Percentiles rank a stretch among this genome's conserved stretches.
phyloP scores from a whole-genome alignment of 139 green algal species.

The Haematococcus sp. region DNA sequence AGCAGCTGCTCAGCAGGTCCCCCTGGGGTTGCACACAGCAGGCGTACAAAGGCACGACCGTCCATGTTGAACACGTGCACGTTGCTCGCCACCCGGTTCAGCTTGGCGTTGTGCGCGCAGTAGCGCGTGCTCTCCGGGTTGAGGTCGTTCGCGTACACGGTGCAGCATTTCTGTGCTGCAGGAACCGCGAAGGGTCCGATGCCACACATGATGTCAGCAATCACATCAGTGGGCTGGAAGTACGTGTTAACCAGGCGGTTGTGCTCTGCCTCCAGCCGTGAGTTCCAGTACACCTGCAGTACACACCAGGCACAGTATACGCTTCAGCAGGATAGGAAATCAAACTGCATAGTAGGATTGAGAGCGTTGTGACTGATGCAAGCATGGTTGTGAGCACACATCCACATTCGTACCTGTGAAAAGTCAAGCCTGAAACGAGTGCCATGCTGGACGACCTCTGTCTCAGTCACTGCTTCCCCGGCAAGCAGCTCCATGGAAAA shows the following conservation, averaged over 20 bases:
- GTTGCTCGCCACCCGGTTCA: slow-evolving; percentile 63
- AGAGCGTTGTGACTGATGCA: too few relatives aligned
- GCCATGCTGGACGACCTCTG: slow-evolving; percentile 84
- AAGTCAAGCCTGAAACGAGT: slow-evolving; percentile 89
- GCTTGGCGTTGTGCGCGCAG: slow-evolving; percentile 69
- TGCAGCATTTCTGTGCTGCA: slow-evolving; percentile 75
- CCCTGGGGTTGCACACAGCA: slow-evolving; percentile 37
- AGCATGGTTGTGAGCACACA: too few relatives aligned
- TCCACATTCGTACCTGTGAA: slow-evolving; percentile 50
- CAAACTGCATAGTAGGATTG: too few relatives aligned
- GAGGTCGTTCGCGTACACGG: slow-evolving; percentile 95
- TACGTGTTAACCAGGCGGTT: slow-evolving; percentile 66
- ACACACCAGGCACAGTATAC: background rate
- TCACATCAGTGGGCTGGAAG: slow-evolving; percentile 59
- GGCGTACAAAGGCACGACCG: slow-evolving; percentile 70
- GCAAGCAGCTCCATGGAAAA: slow-evolving; percentile 94
- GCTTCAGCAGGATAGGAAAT: too few relatives aligned
- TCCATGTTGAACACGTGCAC: slow-evolving; percentile 75
- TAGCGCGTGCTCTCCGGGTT: slow-evolving; percentile 85
- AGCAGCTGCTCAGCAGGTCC: background rate
- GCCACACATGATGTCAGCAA: slow-evolving; percentile 89
- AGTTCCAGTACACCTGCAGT: slow-evolving; percentile 97
- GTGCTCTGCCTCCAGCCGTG: slow-evolving; percentile 93
- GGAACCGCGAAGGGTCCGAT: slow-evolving; percentile 97
- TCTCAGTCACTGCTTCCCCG: slow-evolving; percentile 64